These are phyloP conservation scores for Salix suchowensis DNA, from an alignment of 345 rosid genomes.

Conservation along the genomic window DNA sequence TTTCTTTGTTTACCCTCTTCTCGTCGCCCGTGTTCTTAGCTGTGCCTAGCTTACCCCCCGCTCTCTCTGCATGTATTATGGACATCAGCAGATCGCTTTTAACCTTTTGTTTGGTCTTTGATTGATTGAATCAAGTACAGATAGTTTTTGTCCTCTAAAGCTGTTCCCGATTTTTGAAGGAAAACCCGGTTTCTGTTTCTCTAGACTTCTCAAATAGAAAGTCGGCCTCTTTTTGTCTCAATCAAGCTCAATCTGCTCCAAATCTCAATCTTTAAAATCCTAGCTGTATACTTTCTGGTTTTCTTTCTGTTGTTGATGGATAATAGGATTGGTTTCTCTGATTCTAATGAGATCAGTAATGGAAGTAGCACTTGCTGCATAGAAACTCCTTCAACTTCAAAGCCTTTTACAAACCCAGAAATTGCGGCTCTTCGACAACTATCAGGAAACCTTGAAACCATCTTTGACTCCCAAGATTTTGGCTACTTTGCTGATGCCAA, in stretches of 20 bases:
- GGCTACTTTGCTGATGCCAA: conserved; percentile 63
- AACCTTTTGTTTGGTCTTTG: background rate
- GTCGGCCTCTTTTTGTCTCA: background rate
- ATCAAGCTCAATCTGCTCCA: too few relatives aligned
- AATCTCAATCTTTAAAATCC: background rate
- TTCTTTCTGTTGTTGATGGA: conserved; percentile 26
- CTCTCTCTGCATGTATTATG: background rate
- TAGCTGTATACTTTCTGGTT: background rate
- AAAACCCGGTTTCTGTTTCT: background rate
- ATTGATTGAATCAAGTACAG: background rate
- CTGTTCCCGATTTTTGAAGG: background rate
- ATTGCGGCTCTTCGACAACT: conserved; percentile 45
- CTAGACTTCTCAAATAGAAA: background rate
- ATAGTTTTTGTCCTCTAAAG: background rate
- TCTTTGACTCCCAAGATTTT: conserved; percentile 46
- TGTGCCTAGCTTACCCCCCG: background rate
- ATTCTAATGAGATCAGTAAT: conserved; percentile 57
- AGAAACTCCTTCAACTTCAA: conserved; percentile 6
- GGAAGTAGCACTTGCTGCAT: conserved; percentile 51
- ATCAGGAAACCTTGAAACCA: conserved; percentile 49
- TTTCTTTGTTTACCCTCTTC: background rate
- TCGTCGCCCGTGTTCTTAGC: conserved; percentile 5
- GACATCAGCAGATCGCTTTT: background rate
- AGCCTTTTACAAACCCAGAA: conserved; percentile 24
- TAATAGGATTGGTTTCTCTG: conserved; percentile 47